These are phyloP conservation scores for Psilocybe mexicana DNA, from an alignment of 1,284 basidiomycete species.

Conservation along the genomic window DNA sequence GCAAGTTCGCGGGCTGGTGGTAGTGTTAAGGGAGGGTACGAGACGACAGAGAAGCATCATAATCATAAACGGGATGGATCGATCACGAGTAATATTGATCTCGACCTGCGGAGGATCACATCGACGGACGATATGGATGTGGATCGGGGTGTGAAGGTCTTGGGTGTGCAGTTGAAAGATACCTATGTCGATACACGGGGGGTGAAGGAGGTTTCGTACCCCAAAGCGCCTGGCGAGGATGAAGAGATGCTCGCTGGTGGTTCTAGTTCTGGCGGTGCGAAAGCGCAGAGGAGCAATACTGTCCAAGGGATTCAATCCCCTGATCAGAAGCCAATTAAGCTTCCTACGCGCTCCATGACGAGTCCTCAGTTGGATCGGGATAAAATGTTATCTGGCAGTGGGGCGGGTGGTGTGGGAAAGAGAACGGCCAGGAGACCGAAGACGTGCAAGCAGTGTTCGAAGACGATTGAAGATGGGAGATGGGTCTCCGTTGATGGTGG, in stretches of 20 bases:
- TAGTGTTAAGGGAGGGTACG: neutral
- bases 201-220: neutral
- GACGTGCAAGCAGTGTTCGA: constrained; percentile 68
- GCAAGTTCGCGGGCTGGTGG: neutral
- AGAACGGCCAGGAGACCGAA: constrained; percentile 35
- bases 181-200: neutral
- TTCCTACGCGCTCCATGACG: constrained; percentile 57
- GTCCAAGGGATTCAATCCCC: constrained; percentile 38
- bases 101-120: neutral
- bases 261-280: neutral
- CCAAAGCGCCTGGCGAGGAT: neutral
- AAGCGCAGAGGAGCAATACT: constrained; percentile 40
- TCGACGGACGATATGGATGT: neutral
- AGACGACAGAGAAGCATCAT: neutral
- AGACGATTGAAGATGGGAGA: constrained; percentile 71
- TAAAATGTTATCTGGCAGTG: constrained; percentile 30
- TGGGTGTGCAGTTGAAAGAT: neutral
- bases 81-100: neutral
- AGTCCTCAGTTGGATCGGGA: constrained; percentile 34
- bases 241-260: neutral
- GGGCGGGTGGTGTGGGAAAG: neutral
- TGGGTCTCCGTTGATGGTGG: constrained; percentile 81
- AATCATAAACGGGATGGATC: neutral
- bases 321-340: constrained; percentile 46
- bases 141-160: neutral